Conservation (phyloP, 2,329 filamentous ascomycete species). For the Talaromyces islandicus region DNA sequence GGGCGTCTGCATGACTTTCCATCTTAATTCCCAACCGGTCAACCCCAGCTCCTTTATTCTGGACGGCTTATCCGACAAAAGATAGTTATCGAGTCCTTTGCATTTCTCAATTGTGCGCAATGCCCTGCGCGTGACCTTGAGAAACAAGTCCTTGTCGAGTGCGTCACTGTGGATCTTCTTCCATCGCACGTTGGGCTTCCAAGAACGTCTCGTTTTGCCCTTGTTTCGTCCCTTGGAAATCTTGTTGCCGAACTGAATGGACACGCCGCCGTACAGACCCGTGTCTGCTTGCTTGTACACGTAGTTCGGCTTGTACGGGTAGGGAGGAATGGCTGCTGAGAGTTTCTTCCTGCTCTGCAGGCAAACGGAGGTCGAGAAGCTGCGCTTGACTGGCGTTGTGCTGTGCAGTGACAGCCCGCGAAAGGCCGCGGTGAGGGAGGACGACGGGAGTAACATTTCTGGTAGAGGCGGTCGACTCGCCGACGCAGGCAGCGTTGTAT, state of each 20-base stretch:
- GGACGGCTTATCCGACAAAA: constrained; percentile 70
- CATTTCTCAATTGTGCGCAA: constrained; percentile 65
- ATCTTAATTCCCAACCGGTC: constrained; percentile 83
- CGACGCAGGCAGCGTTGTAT: neutral
- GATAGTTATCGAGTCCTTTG: constrained; percentile 86
- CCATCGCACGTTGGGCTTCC: constrained; percentile 44
- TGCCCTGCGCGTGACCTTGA: constrained; percentile 42
- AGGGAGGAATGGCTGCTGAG: constrained; percentile 37
- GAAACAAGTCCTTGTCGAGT: constrained; percentile 35
- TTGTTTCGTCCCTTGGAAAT: constrained; percentile 45
- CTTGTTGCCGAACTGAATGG: constrained; percentile 45
- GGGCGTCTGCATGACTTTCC: constrained; percentile 78
- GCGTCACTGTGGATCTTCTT: constrained; percentile 43
- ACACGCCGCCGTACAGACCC: constrained; percentile 43
- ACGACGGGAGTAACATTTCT: constrained; percentile 25
- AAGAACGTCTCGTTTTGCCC: constrained; percentile 43
- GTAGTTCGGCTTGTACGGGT: constrained; percentile 40
- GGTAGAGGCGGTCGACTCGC: constrained; percentile 11
- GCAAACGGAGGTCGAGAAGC: constrained; percentile 32
- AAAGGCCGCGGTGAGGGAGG: constrained; percentile 33
- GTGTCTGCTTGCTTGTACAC: constrained; percentile 42
- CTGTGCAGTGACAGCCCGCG: constrained; percentile 31
- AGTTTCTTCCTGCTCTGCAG: constrained; percentile 26
- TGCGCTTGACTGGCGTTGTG: constrained; percentile 22
- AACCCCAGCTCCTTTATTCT: constrained; percentile 82